Evolutionary conservation across 2,329 filamentous ascomycete genomes (phyloP), one percentile per base, ranked within the genome.

Genomic region (Paracoccidioides lutzii): DNA sequence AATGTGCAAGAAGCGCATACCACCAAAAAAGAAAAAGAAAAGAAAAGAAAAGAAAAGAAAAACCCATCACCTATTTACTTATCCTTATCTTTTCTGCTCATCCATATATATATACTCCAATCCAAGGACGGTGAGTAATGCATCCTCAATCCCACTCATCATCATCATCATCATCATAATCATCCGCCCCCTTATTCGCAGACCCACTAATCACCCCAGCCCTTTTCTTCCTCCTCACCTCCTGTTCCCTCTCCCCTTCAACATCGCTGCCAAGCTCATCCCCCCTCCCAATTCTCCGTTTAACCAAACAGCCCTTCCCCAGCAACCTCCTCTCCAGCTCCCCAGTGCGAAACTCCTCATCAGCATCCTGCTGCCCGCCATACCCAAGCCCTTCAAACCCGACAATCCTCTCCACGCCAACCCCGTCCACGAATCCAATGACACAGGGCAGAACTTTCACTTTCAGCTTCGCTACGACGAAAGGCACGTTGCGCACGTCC

Each of bases 371-470:
- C 50, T 60, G 10, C 32, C 70, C 71, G 9, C 68, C 62, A 51
- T 63, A 60, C 43, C 70, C 71, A 49, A 76, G 55, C 12, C 75
- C 75, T 52, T 77, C 75, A 63, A 77, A 77, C 2, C 75, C 75
- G 52, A 75, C 66, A 15, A 77, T 66, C 43, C 73, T 62, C 53
- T 75, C 74, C 53, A 71, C 69, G 0, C 67, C 70, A 15, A 74
- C 63, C 32, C 75, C 75, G 62, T 75, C 73, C 54, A 71, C 68
- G 55, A 77, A 77, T 40, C 72, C 74, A 63, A 77, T 71, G 53
- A 77, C 73, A 59, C 74, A 76, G 6, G 75, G 75, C 37, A 77
- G 58, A 0, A 77, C 71, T 55, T 69, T 64, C 22, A 77, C 71
- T 28, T 68, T 70, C 57, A 77, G 58, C 55, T 75, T 76, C 62